Conservation (phyloP, 1,284 basidiomycete species). For the Austroboletus olivaceoglutinosus region DNA sequence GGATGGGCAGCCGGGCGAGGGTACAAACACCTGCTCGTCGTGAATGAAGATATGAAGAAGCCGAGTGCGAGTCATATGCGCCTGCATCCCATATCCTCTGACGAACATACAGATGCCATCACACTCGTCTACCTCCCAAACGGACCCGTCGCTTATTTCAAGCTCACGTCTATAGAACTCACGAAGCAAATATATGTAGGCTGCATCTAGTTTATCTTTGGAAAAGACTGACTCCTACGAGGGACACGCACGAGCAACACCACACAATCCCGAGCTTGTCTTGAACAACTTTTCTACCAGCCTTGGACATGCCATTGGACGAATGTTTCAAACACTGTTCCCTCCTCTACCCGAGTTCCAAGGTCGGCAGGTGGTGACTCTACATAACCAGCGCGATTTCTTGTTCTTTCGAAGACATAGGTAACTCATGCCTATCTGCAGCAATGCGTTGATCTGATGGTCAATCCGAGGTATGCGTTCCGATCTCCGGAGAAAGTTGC, state of each 20-base stretch:
- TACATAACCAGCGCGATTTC: constrained; percentile 98
- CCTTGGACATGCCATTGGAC: constrained; percentile 89
- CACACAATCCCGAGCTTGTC: constrained; percentile 94
- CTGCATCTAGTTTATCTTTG: constrained; percentile 13
- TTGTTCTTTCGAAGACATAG: constrained; percentile 95
- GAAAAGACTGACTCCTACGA: constrained; percentile 33
- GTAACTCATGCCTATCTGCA: constrained; percentile 37
- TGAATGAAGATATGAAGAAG: constrained; percentile 93
- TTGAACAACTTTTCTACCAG: constrained; percentile 95
- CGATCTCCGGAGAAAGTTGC: constrained; percentile 88
- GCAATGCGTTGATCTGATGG: constrained; percentile 3
- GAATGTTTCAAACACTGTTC: constrained; percentile 94
- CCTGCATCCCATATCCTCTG: constrained; percentile 7
- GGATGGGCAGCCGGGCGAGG: constrained; percentile 90
- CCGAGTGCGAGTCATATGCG: constrained; percentile 66
- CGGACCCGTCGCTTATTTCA: constrained; percentile 97
- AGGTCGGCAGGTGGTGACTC: constrained; percentile 94
- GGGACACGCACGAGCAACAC: constrained; percentile 91
- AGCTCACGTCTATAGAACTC: constrained; percentile 84
- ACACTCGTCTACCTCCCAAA: constrained; percentile 89
- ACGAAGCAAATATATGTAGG: constrained; percentile 84
- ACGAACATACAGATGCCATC: constrained; percentile 66
- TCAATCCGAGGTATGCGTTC: constrained; percentile 77
- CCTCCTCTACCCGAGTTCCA: constrained; percentile 95
- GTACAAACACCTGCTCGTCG: constrained; percentile 87